Base-by-base conservation (phyloP, 225 moss, liverwort and hornwort genomes). In the Marchantia paleacea region DNA sequence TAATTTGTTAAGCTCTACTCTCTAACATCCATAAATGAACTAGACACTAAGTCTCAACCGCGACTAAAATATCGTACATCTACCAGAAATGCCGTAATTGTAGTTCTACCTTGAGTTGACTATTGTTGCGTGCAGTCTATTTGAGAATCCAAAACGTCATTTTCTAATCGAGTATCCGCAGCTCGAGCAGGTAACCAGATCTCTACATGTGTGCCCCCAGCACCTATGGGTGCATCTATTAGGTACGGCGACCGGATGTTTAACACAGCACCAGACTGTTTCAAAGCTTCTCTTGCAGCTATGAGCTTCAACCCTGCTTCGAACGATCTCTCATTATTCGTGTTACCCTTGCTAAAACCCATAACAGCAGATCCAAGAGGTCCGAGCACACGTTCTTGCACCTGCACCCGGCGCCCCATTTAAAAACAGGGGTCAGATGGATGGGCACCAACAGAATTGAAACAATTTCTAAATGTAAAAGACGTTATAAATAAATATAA, bases 211-310 rank as follows among this genome's bases (percentile, higher is more conserved):
- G 93, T 90, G 49, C 91, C 87, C 75, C 89, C 88, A 73, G 82
- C 87, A 78, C 88, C 88, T 73, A 85, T 80, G 50, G 81, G 77
- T 48, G 83, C 87, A 68, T 88, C 87, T 52, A 86, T 81, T 73
- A 90, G 73, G 83, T 86, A 84, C 62, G 93, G 92, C 66, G 92
- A 91, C 51, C 85, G 88, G 66, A 95, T 84, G 81, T 92, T 91
- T 57, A 95, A 91, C 68, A 93, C 92, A 69, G 92, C 95, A 62
- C 91, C 91, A 52, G 90, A 77, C 69, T 86, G 90, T 63, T 93
- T 90, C 54, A 95, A 83, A 69, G 93, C 84, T 71, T 87, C 88
- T 73, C 91, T 90, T 65, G 92, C 90, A 78, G 86, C 81, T 79
- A 84, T 84, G 28, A 87, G 72, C 55, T 79, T 81, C 8, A 72